A percentile compares a stretch with the other conserved stretches of the same genome.
These are phyloP conservation scores for Plenodomus biglobosus DNA, from an alignment of 2,329 filamentous ascomycete species.

Conservation along the genomic window DNA sequence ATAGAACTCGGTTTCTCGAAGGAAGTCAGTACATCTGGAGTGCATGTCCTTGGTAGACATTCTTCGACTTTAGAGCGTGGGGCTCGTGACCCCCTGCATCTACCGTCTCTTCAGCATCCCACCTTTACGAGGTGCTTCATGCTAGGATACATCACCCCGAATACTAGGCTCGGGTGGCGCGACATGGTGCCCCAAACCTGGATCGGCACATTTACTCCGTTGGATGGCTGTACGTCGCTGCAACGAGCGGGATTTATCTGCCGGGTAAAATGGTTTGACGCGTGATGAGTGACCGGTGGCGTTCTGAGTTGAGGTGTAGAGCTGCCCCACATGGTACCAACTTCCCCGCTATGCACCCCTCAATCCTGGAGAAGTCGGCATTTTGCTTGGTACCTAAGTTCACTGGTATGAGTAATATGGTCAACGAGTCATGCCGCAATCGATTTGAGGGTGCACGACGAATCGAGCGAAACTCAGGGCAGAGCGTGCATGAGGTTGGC, in stretches of 20 bases:
- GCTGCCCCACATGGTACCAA: slow-evolving; percentile 25
- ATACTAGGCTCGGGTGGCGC: slow-evolving; percentile 3
- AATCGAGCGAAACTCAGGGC: background rate
- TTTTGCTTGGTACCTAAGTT: slow-evolving; percentile 5
- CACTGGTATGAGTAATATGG: too few species aligned
- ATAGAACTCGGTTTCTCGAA: background rate
- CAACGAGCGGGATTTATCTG: slow-evolving; percentile 14
- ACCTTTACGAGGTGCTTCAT: background rate
- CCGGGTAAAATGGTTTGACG: slow-evolving; percentile 15
- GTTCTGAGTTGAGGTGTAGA: background rate
- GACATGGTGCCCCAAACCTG: slow-evolving; percentile 2
- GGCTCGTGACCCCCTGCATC: slow-evolving; percentile 8
- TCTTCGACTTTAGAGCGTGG: slow-evolving; percentile 11
- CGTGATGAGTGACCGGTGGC: slow-evolving; percentile 12
- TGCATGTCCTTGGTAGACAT: slow-evolving; percentile 7
- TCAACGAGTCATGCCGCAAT: too few species aligned
- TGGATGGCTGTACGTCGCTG: background rate
- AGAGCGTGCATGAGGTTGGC: too few species aligned
- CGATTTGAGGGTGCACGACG: background rate
- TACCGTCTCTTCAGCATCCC: slow-evolving; percentile 1
- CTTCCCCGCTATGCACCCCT: slow-evolving; percentile 28
- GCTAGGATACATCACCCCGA: slow-evolving; percentile 17
- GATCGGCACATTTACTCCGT: slow-evolving; percentile 7
- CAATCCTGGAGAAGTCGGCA: slow-evolving; percentile 5
- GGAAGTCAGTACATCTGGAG: background rate